Conservation (phyloP, 805 yeast genomes). For the Kregervanrija delftensis region DNA sequence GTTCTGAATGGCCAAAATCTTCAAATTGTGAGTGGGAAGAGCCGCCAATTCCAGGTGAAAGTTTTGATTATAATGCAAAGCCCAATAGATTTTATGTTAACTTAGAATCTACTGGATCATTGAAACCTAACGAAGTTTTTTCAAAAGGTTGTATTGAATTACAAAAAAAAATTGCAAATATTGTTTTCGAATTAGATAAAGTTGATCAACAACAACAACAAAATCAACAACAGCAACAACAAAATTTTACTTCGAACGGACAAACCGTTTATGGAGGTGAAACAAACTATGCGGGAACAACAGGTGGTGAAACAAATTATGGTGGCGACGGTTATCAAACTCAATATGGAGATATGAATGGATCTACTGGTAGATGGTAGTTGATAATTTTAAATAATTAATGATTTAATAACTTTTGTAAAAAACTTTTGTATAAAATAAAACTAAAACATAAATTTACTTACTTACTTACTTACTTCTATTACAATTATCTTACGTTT, state of each 20-base stretch:
- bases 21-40: conserved; percentile 94
- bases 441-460: too few relatives aligned
- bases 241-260: background rate
- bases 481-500: too few relatives aligned
- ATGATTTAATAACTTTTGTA: background rate
- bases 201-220: conserved; percentile 27
- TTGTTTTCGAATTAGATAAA: conserved; percentile 62
- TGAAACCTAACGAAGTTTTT: conserved; percentile 86
- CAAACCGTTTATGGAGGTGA: background rate
- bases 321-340: conserved; percentile 14
- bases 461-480: too few relatives aligned
- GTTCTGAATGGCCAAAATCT: conserved; percentile 88
- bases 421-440: too few relatives aligned
- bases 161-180: conserved; percentile 85
- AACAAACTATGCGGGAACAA: background rate
- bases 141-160: conserved; percentile 76
- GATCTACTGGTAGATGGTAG: conserved; percentile 28
- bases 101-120: conserved; percentile 87
- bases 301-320: conserved; percentile 8
- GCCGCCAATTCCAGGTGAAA: conserved; percentile 81
- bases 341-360: conserved; percentile 20
- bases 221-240: conserved; percentile 13
- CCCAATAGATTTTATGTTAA: conserved; percentile 81
- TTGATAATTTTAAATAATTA: background rate
- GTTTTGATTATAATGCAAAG: conserved; percentile 76